These are phyloP conservation scores for Boletus mariae DNA, from an alignment of 1,284 basidiomycete genomes.

Conservation along the genomic window DNA sequence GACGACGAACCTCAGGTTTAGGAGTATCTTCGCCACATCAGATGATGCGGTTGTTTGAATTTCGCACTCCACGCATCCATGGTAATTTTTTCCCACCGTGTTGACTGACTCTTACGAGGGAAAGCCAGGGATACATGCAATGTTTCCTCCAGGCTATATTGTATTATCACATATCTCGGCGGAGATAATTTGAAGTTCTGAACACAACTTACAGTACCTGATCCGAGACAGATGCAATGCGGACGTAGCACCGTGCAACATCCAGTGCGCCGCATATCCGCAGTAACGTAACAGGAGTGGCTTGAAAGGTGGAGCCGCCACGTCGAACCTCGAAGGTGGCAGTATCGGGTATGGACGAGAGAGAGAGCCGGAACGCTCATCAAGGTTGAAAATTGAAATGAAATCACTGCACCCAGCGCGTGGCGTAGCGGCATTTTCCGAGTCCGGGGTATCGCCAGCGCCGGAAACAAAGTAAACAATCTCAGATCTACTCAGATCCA, in stretches of 20 bases:
- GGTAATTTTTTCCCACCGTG: no score
- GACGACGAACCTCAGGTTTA: no score
- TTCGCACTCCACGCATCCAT: no score
- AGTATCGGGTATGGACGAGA: slow-evolving; percentile 19
- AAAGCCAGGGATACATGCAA: no score
- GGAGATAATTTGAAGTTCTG: no score
- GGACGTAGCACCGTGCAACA: not conserved
- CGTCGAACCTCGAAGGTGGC: slow-evolving; percentile 1
- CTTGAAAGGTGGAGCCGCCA: not conserved
- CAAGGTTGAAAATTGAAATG: not conserved
- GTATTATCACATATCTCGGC: no score
- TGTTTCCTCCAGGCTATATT: no score
- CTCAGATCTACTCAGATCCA: slow-evolving; percentile 28
- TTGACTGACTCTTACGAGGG: no score
- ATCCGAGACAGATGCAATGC: not conserved
- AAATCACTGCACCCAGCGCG: not conserved
- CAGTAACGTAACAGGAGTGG: not conserved
- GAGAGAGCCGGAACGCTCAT: slow-evolving; percentile 14
- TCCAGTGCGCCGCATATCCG: not conserved
- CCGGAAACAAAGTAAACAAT: slow-evolving; percentile 34
- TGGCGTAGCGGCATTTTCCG: slow-evolving; percentile 27
- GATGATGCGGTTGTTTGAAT: not conserved
- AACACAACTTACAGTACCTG: no score
- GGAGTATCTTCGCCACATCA: no score
- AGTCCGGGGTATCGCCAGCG: slow-evolving; percentile 30